phyloP scores from a whole-genome alignment of 2,329 filamentous ascomycete species.

The Pseudopyricularia javanii region DNA sequence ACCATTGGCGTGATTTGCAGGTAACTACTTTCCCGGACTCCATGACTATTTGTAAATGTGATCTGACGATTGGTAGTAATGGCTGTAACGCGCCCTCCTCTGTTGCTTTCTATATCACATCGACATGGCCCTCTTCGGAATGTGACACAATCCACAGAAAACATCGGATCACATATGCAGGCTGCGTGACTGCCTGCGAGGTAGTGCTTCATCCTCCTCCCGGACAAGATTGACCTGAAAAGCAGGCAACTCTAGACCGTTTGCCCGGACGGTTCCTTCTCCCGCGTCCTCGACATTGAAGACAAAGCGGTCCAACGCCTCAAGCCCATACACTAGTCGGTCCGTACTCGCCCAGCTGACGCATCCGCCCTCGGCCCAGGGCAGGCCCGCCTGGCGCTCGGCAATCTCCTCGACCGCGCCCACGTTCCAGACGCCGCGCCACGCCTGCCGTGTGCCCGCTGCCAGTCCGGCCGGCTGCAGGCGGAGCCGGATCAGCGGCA shows the following conservation, averaged over 20 bases:
- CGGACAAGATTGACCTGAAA: constrained; percentile 1
- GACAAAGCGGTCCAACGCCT: constrained; percentile 1
- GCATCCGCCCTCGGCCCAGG: constrained; percentile 1
- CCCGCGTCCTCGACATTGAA: not conserved
- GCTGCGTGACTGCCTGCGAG: not conserved
- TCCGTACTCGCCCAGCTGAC: constrained; percentile 1
- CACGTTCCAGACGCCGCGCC: constrained; percentile 1
- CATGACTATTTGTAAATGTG: no score
- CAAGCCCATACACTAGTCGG: not conserved
- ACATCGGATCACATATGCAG: no score
- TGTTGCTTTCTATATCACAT: no score
- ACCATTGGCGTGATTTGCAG: no score
- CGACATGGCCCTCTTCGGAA: no score
- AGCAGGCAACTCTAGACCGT: constrained; percentile 1
- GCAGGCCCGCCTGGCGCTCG: not conserved
- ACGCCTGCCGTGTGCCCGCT: not conserved
- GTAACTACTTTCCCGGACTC: no score
- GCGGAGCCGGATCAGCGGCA: not conserved
- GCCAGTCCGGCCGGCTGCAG: not conserved
- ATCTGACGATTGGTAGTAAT: no score
- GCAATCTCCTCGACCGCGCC: not conserved
- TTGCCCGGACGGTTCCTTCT: not conserved
- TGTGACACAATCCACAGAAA: no score
- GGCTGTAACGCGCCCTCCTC: no score
- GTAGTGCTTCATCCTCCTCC: not conserved